Evolutionary conservation across 192 early-diverging fungal genomes (phyloP).

Genomic region (Coemansia sp.): DNA sequence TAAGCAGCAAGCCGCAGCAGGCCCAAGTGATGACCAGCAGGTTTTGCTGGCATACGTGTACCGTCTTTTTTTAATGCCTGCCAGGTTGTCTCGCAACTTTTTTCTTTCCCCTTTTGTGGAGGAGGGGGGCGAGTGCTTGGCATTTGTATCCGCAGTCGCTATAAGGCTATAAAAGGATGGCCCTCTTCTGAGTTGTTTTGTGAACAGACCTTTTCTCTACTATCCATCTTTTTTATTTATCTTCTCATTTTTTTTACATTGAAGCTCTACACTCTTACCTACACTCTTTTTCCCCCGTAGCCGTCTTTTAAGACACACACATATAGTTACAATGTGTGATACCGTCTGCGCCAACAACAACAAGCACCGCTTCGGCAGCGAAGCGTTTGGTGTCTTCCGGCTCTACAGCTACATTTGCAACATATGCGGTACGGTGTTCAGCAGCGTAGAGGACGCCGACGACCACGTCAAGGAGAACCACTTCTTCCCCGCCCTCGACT

Average conservation of each 20-base stretch:
- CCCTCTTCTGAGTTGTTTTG: conserved; percentile 3
- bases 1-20: conserved; percentile 7
- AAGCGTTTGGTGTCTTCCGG: conserved; percentile 24
- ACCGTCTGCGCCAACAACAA: conserved; percentile 16
- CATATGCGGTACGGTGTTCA: conserved; percentile 46
- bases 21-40: conserved; percentile 2
- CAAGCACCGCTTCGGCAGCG: conserved; percentile 23
- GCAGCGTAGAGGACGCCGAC: conserved; percentile 26
- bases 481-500: conserved; percentile 52
- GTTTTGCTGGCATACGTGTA: conserved; percentile 1
- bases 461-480: conserved; percentile 53
- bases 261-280: background rate
- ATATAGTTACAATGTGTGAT: conserved; percentile 17
- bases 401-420: conserved; percentile 46
- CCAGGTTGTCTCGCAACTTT: conserved; percentile 8
- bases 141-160: conserved; percentile 7
- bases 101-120: background rate
- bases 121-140: background rate
- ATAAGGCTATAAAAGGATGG: conserved; percentile 7
- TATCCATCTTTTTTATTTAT: background rate
- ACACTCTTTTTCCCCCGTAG: background rate
- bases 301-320: background rate
- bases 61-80: background rate
- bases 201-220: background rate
- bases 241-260: background rate